Evolutionary conservation across 2,329 filamentous ascomycete species (phyloP).

Genomic region (Colletotrichum sp.): DNA sequence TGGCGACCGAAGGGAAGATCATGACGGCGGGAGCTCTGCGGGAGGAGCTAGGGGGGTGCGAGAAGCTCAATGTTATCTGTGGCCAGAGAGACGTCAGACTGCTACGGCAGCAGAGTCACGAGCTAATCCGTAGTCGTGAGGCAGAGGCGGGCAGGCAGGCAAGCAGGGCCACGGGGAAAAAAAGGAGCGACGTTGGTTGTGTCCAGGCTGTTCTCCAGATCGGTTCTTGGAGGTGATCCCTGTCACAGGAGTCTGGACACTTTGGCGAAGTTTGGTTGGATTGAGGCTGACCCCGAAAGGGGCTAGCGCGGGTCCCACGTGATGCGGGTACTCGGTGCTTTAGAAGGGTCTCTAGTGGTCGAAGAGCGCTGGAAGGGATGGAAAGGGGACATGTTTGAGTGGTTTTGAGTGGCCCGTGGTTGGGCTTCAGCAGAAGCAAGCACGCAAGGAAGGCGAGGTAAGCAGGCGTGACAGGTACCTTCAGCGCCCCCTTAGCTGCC

Average conservation of each 20-base stretch:
- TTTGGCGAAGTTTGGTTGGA: constrained; percentile 22
- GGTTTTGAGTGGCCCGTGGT: neutral
- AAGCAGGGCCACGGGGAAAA: constrained; percentile 6
- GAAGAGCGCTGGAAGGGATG: constrained; percentile 2
- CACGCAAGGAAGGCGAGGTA: neutral
- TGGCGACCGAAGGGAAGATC: constrained; percentile 50
- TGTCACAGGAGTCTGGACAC: constrained; percentile 24
- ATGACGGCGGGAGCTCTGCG: constrained; percentile 31
- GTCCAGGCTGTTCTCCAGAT: constrained; percentile 23
- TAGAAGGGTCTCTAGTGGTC: constrained; percentile 8
- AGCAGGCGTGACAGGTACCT: neutral
- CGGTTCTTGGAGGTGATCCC: constrained; percentile 15
- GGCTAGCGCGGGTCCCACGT: constrained; percentile 16
- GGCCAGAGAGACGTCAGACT: neutral
- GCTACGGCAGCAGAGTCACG: neutral
- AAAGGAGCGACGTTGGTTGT: constrained; percentile 18
- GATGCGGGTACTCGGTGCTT: constrained; percentile 16
- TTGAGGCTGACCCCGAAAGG: constrained; percentile 16
- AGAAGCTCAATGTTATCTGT: neutral
- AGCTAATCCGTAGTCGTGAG: neutral
- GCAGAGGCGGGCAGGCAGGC: neutral
- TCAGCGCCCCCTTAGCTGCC: neutral
- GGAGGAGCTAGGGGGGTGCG: neutral
- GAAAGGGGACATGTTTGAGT: neutral
- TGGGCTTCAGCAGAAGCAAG: neutral